Base-by-base conservation (phyloP, 2,329 filamentous ascomycete species). In the Didymella keratinophila region DNA sequence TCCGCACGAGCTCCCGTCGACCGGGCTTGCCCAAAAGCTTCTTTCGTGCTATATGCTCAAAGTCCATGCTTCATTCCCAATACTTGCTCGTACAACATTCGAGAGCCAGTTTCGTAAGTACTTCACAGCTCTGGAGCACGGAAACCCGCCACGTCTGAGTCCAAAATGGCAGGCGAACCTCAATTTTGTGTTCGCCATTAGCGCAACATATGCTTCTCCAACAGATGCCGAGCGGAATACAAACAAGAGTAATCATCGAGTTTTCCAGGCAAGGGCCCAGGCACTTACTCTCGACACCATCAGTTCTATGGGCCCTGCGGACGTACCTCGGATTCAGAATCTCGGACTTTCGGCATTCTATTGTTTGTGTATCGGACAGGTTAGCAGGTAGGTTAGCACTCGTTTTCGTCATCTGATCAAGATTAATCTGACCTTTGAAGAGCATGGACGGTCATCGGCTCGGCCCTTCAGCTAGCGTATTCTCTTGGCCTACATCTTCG, bases 161-260 rank as follows among this genome's bases (percentile, higher is more conserved):
- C 48, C 50, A 9, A 72, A 68, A 47, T 79, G 78, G 78, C 70
- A 75, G 30, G 74, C 73, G 9, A 77, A 77, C 20, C 37, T 80
- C 52, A 79, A 80, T 42, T 55, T 80, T 27, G 70, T 80, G 3
- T 78, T 80, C 56, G 78, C 78, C 7, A 76, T 80, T 23, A 77
- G 73, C 3, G 72, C 77, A 28, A 74, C 72, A 8, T 25, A 43
- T 23, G 8, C 21, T 5, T 4, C 25, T 12, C 41, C 11, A 5
- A 7, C 41, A 14, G 10, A 23, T 25, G 18, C 20, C 16, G 41
- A 25, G 5, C 21, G 11, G 21, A 12, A 25, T 43, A 12, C 14
- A 9, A 20, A 43, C 4, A 25, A 25, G 12, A 12, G 14, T 8
- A 21, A 43, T 25, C 41, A 23, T 25, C 20, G 72, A 12, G 21